Percentiles rank a stretch among this genome's conserved stretches.
These are phyloP conservation scores for Phycomyces blakesleeanus DNA, from an alignment of 192 early-diverging fungal species.

Conservation along the genomic window DNA sequence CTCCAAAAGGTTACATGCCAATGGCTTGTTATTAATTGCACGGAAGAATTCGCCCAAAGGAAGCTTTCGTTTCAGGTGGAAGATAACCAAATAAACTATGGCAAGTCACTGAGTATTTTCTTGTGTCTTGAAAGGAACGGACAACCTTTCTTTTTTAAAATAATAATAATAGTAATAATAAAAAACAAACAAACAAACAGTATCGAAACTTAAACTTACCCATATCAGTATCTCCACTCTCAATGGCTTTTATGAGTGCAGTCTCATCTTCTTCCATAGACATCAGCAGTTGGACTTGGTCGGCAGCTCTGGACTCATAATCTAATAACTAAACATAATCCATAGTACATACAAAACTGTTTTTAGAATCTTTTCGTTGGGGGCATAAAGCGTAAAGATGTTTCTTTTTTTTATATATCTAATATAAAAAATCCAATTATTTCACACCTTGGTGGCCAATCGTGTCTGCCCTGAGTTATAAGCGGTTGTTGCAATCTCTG, in stretches of 20 bases:
- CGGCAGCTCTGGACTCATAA: conserved; percentile 89
- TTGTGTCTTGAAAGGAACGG: too few species aligned
- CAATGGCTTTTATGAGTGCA: conserved; percentile 86
- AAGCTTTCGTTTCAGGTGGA: conserved; percentile 86
- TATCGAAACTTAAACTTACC: too few species aligned
- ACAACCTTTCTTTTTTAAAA: too few species aligned
- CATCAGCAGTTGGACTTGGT: conserved; percentile 92
- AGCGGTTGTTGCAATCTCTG: conserved; percentile 91
- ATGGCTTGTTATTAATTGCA: conserved; percentile 68
- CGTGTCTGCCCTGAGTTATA: conserved; percentile 76
- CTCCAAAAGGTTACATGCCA: conserved; percentile 86
- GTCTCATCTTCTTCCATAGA: conserved; percentile 89
- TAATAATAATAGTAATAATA: too few species aligned
- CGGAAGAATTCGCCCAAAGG: conserved; percentile 88
- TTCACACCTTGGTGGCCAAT: conserved; percentile 68
- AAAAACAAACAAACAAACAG: too few species aligned
- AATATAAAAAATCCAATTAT: neutral
- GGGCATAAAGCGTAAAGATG: too few species aligned
- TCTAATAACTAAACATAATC: conserved; percentile 79
- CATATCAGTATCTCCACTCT: conserved; percentile 93
- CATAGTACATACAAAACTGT: too few species aligned
- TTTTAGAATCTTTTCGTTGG: neutral
- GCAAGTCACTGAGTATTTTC: neutral
- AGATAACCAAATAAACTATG: conserved; percentile 82
- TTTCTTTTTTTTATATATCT: neutral